These are phyloP conservation scores for Candida ipomoeae DNA, from an alignment of 805 yeast genomes.

Conservation along the genomic window DNA sequence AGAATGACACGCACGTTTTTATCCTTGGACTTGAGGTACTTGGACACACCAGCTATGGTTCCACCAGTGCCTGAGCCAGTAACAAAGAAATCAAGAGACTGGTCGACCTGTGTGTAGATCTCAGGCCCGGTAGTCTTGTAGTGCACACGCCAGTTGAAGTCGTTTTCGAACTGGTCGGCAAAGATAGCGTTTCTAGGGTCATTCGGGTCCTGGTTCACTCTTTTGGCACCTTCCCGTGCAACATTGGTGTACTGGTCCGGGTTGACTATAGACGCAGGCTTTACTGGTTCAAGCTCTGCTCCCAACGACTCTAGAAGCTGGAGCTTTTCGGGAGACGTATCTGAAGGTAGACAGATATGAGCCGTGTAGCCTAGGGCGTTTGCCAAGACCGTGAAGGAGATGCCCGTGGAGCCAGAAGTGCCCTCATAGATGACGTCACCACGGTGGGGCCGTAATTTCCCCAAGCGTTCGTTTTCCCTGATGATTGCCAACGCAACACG, in stretches of 20 bases:
- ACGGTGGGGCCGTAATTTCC: conserved; percentile 50
- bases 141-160: conserved; percentile 83
- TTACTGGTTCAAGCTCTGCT: conserved; percentile 77
- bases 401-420: conserved; percentile 95
- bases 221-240: conserved; percentile 66
- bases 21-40: conserved; percentile 41
- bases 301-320: conserved; percentile 70
- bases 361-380: conserved; percentile 84
- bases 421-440: conserved; percentile 89
- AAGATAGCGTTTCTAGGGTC: conserved; percentile 60
- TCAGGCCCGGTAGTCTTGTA: conserved; percentile 88
- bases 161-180: conserved; percentile 95
- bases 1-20: conserved; percentile 49
- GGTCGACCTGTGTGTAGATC: conserved; percentile 69
- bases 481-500: conserved; percentile 87
- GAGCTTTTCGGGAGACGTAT: conserved; percentile 81
- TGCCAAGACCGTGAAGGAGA: conserved; percentile 86
- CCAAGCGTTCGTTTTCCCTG: conserved; percentile 57
- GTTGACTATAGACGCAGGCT: conserved; percentile 94
- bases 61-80: conserved; percentile 92
- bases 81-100: conserved; percentile 67
- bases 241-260: conserved; percentile 89
- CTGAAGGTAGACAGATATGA: conserved; percentile 93
- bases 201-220: conserved; percentile 36
- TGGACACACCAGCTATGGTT: conserved; percentile 26